Base-by-base conservation (phyloP, 345 rosid species). In the Eucalyptus pauciflora region DNA sequence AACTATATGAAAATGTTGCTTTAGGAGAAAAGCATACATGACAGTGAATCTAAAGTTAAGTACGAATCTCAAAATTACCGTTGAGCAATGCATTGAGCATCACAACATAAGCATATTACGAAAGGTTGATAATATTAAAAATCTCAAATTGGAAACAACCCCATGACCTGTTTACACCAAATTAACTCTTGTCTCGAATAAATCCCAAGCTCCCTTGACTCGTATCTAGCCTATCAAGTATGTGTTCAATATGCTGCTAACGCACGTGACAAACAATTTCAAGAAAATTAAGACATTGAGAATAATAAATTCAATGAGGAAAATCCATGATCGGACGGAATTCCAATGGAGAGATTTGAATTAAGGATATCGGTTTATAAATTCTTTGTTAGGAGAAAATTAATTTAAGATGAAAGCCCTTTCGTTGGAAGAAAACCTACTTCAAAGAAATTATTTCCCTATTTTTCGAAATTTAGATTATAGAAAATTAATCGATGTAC, bases 401-500 rank as follows among this genome's bases (percentile, higher is more conserved):
- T 69, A 33, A 33, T 69, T 69, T 69, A 69, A 6, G 24, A 4
- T 17, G 18, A 69, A 17, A 0, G 12, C 9, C 7, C 1, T 0
- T 8, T 69, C 18, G 25, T 33, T 17, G 9, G 2, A 33, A 69
- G 12, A 20, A 71, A 69, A 71, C 1, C 0, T 64, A 5, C 10
- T 69, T 33, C 0, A 0, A 56, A 56, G 2, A 33, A 18, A 71
- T 17, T 71, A 3, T n/a, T 67, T 67, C 31, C 6, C 41, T 67
- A n/a, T 5, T 0, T 17, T 0, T 69, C 2, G 2, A 17, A 16
- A 17, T 69, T 69, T 16, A 3, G 20, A 33, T 4, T 5, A 33
- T 17, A 5, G 4, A 69, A 3, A 69, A 33, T 0, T 17, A 33
- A 33, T 33, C 1, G 1, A 17, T 69, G 0, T 33, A 5, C 0